These are phyloP conservation scores for Priceomyces haplophilus DNA, from an alignment of 805 yeast species.

Conservation along the genomic window DNA sequence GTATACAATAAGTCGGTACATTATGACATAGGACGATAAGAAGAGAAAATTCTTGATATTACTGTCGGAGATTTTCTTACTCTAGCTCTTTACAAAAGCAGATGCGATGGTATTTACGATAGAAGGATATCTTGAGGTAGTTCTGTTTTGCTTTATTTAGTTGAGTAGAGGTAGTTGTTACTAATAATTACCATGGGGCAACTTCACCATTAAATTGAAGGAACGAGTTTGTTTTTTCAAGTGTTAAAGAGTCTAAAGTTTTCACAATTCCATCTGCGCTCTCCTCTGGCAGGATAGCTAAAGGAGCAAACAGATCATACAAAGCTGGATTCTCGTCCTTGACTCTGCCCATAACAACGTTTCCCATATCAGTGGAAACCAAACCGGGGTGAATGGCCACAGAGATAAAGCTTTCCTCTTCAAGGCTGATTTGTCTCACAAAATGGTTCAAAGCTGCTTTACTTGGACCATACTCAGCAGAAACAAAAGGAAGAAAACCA, in stretches of 20 bases:
- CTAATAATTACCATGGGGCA: neutral
- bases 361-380: slow-evolving; percentile 37
- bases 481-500: neutral
- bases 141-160: too few species aligned
- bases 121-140: too few species aligned
- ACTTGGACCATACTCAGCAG: neutral
- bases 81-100: too few species aligned
- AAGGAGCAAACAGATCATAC: neutral
- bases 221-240: neutral
- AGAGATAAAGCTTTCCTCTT: slow-evolving; percentile 21
- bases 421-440: too few species aligned
- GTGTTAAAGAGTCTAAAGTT: neutral
- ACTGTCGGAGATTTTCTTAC: too few species aligned
- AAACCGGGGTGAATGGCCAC: slow-evolving; percentile 38
- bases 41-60: too few species aligned
- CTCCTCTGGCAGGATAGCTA: neutral
- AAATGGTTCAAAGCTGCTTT: too few species aligned
- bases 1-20: too few species aligned
- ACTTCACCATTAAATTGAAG: neutral
- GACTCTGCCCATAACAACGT: neutral
- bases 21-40: too few species aligned
- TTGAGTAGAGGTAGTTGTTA: too few species aligned
- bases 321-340: neutral
- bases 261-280: neutral
- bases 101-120: too few species aligned